Evolutionary conservation across 257 asterid species (phyloP).

Genomic region (Solanum habrochaites): DNA sequence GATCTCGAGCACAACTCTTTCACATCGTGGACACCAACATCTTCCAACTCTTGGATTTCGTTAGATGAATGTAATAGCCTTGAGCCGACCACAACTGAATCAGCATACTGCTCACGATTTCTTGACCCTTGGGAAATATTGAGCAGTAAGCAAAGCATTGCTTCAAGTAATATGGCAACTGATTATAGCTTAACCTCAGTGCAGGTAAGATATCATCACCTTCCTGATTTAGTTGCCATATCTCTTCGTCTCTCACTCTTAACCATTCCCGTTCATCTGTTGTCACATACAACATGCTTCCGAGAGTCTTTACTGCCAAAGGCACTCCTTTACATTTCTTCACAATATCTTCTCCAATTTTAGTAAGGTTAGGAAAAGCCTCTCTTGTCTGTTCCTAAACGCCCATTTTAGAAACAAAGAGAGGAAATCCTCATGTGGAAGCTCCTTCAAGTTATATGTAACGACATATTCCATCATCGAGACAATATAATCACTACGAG

Average conservation of each 20-base stretch:
- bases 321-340: conserved; percentile 6
- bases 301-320: conserved; percentile 5
- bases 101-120: not conserved
- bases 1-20: not conserved
- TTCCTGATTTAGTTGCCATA: not conserved
- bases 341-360: not conserved
- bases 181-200: not conserved
- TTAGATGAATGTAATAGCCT: not conserved
- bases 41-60: not conserved
- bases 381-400: not conserved
- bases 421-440: not conserved
- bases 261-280: not conserved
- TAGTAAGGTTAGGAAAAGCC: not conserved
- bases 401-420: conserved; percentile 2
- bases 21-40: not conserved
- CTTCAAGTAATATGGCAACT: not conserved
- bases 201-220: not conserved
- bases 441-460: not conserved
- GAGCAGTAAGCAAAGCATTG: not conserved
- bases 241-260: not conserved
- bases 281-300: not conserved
- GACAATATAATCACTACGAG: not conserved
- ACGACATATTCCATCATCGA: not conserved
- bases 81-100: not conserved
- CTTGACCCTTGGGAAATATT: not conserved